Conservation (phyloP, 2,329 filamentous ascomycete genomes). For the Pseudogymnoascus sp. region DNA sequence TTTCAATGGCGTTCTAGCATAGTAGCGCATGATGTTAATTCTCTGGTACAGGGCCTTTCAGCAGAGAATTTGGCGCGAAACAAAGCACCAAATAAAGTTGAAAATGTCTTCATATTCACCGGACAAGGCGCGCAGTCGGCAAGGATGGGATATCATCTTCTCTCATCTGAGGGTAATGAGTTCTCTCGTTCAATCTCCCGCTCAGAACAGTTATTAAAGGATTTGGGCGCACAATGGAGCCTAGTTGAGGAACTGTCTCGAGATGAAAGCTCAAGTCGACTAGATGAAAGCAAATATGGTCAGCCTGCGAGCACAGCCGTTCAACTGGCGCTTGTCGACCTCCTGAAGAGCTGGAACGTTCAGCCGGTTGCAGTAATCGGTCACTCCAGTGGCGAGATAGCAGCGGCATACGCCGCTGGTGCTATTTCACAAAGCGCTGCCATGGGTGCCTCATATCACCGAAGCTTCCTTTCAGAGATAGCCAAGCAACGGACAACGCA, state of each 20-base stretch:
- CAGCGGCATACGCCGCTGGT: conserved; percentile 37
- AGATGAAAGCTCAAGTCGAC: conserved; percentile 28
- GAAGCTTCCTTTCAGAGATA: conserved; percentile 28
- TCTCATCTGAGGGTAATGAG: conserved; percentile 5
- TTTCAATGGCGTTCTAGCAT: neutral
- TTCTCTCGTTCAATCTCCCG: neutral
- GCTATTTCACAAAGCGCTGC: conserved; percentile 28
- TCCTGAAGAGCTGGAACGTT: conserved; percentile 36
- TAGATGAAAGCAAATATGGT: conserved; percentile 35
- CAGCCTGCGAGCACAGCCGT: conserved; percentile 40
- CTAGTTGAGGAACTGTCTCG: neutral
- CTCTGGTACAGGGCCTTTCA: neutral
- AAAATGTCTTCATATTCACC: conserved; percentile 16
- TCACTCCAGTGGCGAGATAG: conserved; percentile 43
- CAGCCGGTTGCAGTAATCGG: conserved; percentile 34
- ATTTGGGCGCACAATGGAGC: neutral
- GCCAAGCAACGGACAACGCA: conserved; percentile 12
- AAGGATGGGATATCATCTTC: conserved; percentile 17
- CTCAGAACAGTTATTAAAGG: neutral
- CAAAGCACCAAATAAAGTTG: neutral
- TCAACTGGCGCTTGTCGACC: conserved; percentile 39
- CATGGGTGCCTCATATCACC: conserved; percentile 38
- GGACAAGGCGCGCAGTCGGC: conserved; percentile 24
- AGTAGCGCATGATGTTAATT: neutral
- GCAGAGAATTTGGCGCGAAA: no score